phyloP scores from a whole-genome alignment of 2,329 filamentous ascomycete genomes.

The Colletotrichum tabaci region DNA sequence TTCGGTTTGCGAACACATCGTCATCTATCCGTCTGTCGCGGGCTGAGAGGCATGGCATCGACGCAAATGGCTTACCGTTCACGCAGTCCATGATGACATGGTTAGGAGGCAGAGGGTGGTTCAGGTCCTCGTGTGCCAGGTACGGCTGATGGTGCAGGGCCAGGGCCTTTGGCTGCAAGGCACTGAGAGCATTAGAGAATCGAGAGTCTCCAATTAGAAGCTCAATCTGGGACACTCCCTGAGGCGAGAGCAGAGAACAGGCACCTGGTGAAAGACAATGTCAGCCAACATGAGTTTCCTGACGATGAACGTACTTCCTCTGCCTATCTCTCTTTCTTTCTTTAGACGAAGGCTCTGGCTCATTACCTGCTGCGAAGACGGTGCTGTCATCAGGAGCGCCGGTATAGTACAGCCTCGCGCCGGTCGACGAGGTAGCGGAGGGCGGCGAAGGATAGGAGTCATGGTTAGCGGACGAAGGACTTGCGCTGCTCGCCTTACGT shows the following conservation, averaged over 20 bases:
- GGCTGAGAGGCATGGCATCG: neutral
- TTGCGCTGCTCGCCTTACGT: slow-evolving; percentile 32
- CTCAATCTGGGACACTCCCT: slow-evolving; percentile 29
- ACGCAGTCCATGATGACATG: slow-evolving; percentile 39
- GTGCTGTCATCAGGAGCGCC: slow-evolving; percentile 23
- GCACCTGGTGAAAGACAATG: slow-evolving; percentile 9
- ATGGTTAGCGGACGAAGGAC: slow-evolving; percentile 28
- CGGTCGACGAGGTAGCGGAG: slow-evolving; percentile 33
- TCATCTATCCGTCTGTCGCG: neutral
- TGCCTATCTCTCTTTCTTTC: too few species aligned
- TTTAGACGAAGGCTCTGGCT: neutral
- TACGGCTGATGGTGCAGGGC: slow-evolving; percentile 6
- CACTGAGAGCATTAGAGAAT: slow-evolving; percentile 18
- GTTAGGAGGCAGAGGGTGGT: slow-evolving; percentile 34
- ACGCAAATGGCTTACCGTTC: slow-evolving; percentile 15
- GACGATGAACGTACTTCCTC: too few species aligned
- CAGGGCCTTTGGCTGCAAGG: neutral
- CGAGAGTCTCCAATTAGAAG: slow-evolving; percentile 35
- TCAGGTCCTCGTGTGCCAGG: slow-evolving; percentile 17
- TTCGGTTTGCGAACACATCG: neutral
- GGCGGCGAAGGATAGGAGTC: slow-evolving; percentile 33
- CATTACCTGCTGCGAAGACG: slow-evolving; percentile 30
- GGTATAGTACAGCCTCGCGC: slow-evolving; percentile 30
- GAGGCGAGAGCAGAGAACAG: slow-evolving; percentile 33
- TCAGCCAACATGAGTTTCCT: slow-evolving; percentile 1